Percentiles rank a stretch among this genome's conserved stretches.
These are phyloP conservation scores for Phoenix dactylifera DNA, from an alignment of 176 grass and related monocot species.

Conservation along the genomic window DNA sequence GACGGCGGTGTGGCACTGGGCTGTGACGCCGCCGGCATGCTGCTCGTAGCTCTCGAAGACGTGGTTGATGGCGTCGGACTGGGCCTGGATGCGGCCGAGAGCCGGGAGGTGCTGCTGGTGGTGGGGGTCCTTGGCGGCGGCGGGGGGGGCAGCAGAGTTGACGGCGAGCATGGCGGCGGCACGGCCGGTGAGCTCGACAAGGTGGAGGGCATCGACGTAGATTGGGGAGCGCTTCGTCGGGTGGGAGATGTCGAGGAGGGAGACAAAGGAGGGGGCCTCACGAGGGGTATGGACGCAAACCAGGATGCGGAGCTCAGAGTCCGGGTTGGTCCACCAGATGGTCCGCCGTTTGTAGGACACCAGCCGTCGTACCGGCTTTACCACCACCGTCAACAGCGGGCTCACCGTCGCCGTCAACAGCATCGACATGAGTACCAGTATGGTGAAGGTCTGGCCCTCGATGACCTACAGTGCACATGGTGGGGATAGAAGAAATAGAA, in stretches of 20 bases:
- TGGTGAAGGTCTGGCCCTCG: constrained; percentile 51
- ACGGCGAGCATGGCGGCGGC: constrained; percentile 74
- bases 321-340: constrained; percentile 57
- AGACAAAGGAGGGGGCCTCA: constrained; percentile 72
- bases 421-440: constrained; percentile 56
- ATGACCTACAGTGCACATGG: constrained; percentile 22
- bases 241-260: constrained; percentile 55
- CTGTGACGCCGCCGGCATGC: constrained; percentile 51
- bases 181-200: constrained; percentile 79
- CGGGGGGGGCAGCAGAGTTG: constrained; percentile 20
- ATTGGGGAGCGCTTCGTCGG: constrained; percentile 76
- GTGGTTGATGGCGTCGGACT: constrained; percentile 53
- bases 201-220: constrained; percentile 86
- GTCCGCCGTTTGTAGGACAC: constrained; percentile 77
- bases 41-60: constrained; percentile 72
- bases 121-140: constrained; percentile 1
- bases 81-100: not conserved
- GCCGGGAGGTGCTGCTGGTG: not conserved
- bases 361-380: constrained; percentile 34
- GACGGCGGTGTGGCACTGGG: constrained; percentile 52
- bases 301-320: constrained; percentile 84
- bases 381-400: constrained; percentile 41
- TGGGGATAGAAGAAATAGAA: no score
- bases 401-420: constrained; percentile 55
- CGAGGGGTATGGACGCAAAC: constrained; percentile 70